These are phyloP conservation scores for Saccharomyces paradoxus DNA, from an alignment of 805 yeast species.

Conservation along the genomic window DNA sequence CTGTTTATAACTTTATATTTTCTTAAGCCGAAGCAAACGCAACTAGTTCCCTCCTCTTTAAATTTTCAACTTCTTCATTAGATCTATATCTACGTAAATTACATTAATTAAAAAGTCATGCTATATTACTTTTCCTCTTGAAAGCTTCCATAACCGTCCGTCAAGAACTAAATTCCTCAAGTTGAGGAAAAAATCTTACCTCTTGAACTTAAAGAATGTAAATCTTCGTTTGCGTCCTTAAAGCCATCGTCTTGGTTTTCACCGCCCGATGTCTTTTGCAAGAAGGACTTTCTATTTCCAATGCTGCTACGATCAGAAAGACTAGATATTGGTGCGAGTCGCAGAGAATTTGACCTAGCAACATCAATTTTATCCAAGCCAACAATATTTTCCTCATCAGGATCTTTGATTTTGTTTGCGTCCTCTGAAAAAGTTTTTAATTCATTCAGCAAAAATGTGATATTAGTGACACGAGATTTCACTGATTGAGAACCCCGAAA, in stretches of 20 bases:
- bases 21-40: background rate
- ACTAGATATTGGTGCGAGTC: conserved; percentile 9
- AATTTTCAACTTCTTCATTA: background rate
- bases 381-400: conserved; percentile 29
- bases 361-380: conserved; percentile 27
- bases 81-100: background rate
- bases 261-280: conserved; percentile 1
- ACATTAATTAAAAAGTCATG: conserved; percentile 1
- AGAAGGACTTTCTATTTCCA: conserved; percentile 11
- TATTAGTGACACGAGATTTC: conserved; percentile 30
- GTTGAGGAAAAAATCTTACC: conserved; percentile 20
- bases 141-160: background rate
- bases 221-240: conserved; percentile 25
- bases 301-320: conserved; percentile 2
- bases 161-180: background rate
- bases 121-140: background rate
- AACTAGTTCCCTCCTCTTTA: background rate
- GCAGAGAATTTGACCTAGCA: conserved; percentile 24
- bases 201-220: conserved; percentile 19
- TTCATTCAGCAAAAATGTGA: conserved; percentile 30
- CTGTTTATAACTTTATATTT: background rate
- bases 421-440: conserved; percentile 19
- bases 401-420: conserved; percentile 23
- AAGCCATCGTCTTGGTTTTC: conserved; percentile 20
- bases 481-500: conserved; percentile 30